Evolutionary conservation across 1,139 yeast species (phyloP), one percentile per base, ranked within the genome.

Genomic region (Saccharomyces hybrid): DNA sequence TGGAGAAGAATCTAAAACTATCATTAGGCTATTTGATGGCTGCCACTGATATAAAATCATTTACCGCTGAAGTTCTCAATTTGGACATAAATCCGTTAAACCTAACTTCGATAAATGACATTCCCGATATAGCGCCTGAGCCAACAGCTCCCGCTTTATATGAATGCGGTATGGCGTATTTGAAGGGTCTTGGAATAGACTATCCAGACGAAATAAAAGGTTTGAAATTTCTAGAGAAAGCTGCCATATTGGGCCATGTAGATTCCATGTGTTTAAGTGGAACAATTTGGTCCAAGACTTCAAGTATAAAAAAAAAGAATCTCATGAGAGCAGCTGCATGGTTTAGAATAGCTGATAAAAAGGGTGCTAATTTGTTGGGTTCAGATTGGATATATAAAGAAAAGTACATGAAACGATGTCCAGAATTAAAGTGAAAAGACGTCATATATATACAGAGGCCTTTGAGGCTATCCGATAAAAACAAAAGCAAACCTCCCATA

Each of bases 301-400:
- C 87, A 1, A 76, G 77, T 53, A 78, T 76, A 50, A 66, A 81
- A 30, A 83, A 82, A 69, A 84, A 82, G 63, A 88, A 88, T 65
- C 70, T 78, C 52, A 70, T 72, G 52, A 73, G 79, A 62, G 90
- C 95, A 1, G 88, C 95, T 2, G 81, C 83, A 11, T 83, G 91
- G 82, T 79, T 83, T 58, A 74, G 95, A 52, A 70, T 82, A 47
- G 86, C 89, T 26, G 91, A 83, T 53, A 73, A 78, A 14, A 77
- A 79, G 60, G 95, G 93, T 1, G 80, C 80, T 23, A 80, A 77
- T 60, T 73, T 84, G 57, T 80, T 84, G 38, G 91, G 91, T 1
- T 84, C 86, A 58, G 81, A 84, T 56, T 87, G 95, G 95, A 85
- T 86, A 47, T 83, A 85, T 73, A 86, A 85, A 67, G 83, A 81